phyloP scores from a whole-genome alignment of 768 basidiomycete species.

The Exsudoporus frostii region DNA sequence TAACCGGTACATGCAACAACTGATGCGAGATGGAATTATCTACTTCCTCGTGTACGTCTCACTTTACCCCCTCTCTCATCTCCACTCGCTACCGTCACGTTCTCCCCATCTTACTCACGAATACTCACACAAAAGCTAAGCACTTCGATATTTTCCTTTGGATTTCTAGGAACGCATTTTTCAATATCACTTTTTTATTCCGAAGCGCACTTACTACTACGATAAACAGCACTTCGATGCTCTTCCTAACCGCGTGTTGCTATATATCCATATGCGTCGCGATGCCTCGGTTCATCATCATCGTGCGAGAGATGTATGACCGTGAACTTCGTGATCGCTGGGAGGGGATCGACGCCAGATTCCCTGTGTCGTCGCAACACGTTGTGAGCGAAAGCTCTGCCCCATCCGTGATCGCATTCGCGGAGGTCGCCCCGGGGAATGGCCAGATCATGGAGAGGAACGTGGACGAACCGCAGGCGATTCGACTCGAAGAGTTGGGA shows the following conservation, averaged over 20 bases:
- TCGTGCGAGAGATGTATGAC: neutral
- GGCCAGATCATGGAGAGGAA: neutral
- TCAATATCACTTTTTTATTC: neutral
- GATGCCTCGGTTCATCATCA: neutral
- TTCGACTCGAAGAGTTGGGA: neutral
- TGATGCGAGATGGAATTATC: neutral
- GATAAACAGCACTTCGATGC: no score
- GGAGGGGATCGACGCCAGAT: conserved; percentile 1
- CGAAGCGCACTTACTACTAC: no score
- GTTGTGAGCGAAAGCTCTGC: no score
- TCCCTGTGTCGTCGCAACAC: neutral
- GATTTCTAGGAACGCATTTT: neutral
- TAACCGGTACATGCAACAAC: conserved; percentile 2
- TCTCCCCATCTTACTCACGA: neutral
- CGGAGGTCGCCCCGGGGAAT: neutral
- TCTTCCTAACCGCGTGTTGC: no score
- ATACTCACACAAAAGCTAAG: neutral
- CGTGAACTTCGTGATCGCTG: no score
- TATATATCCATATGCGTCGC: neutral
- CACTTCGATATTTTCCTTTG: neutral
- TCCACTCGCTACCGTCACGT: neutral
- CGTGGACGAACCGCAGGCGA: neutral
- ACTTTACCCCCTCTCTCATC: neutral
- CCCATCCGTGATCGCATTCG: neutral
- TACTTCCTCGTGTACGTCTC: conserved; percentile 5